phyloP scores from a whole-genome alignment of 305 asterid genomes.

The Fraxinus angustifolia region DNA sequence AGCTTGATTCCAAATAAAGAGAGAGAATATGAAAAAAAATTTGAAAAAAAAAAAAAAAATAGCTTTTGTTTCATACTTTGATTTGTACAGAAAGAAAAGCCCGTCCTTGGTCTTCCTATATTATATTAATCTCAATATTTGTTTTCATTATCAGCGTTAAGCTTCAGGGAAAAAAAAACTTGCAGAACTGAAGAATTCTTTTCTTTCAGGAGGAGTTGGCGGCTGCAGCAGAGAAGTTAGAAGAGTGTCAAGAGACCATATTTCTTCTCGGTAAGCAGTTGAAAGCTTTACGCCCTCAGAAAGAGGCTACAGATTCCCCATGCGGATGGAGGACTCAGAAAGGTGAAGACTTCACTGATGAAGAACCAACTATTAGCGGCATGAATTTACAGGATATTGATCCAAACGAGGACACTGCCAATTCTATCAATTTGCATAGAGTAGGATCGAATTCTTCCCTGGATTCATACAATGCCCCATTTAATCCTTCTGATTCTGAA shows the following conservation, averaged over 20 bases:
- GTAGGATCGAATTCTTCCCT: slow-evolving; percentile 58
- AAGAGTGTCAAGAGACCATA: slow-evolving; percentile 91
- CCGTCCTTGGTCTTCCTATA: not conserved
- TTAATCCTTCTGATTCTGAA: slow-evolving; percentile 62
- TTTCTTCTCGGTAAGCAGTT: slow-evolving; percentile 83
- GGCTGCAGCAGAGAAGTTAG: slow-evolving; percentile 88
- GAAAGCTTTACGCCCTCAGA: slow-evolving; percentile 65
- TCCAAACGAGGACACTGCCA: slow-evolving; percentile 42
- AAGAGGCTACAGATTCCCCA: slow-evolving; percentile 43
- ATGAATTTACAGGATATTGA: slow-evolving; percentile 45
- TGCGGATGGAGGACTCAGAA: slow-evolving; percentile 34
- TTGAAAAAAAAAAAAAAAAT: not conserved
- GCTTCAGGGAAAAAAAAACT: not conserved
- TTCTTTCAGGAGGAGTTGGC: slow-evolving; percentile 70
- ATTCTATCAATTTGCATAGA: slow-evolving; percentile 39
- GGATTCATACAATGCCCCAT: slow-evolving; percentile 36
- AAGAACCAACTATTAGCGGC: slow-evolving; percentile 53
- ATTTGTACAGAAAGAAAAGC: not conserved
- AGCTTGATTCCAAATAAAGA: not conserved
- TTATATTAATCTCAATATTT: not conserved
- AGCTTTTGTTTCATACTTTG: not conserved
- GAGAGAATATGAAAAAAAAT: not conserved
- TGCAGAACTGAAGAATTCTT: not conserved
- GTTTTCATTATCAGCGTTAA: not conserved
- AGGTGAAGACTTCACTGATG: slow-evolving; percentile 38